Evolutionary conservation across 1,284 basidiomycete species (phyloP).

Genomic region (Ceratobasidium sp.): DNA sequence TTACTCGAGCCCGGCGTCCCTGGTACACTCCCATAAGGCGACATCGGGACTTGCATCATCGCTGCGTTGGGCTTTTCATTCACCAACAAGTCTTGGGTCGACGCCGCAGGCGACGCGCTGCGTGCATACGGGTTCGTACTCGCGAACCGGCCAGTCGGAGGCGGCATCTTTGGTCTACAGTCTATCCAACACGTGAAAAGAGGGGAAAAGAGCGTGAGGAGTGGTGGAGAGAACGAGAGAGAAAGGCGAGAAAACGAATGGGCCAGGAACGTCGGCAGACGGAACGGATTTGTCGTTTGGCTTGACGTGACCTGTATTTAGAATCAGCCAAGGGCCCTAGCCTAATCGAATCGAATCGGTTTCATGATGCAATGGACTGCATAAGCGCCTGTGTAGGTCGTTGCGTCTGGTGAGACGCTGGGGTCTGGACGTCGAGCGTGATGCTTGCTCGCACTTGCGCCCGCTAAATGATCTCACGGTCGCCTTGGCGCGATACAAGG

Average conservation of each 20-base stretch:
- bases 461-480: no score
- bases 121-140: slow-evolving; percentile 17
- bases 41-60: slow-evolving; percentile 26
- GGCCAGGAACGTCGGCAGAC: neutral
- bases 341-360: slow-evolving; percentile 2
- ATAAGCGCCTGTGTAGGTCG: no score
- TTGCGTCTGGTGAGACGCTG: no score
- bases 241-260: neutral
- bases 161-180: slow-evolving; percentile 9
- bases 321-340: neutral
- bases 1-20: neutral
- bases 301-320: neutral
- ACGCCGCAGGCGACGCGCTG: slow-evolving; percentile 13
- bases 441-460: no score
- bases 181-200: neutral
- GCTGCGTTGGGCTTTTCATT: slow-evolving; percentile 26
- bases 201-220: neutral
- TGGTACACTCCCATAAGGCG: neutral
- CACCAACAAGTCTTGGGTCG: slow-evolving; percentile 14
- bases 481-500: no score
- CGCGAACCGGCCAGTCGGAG: slow-evolving; percentile 24
- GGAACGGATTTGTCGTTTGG: neutral
- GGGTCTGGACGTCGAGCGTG: no score
- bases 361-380: neutral
- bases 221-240: neutral